These are phyloP conservation scores for Lasiodiplodia theobromae DNA, from an alignment of 2,329 filamentous ascomycete species.

Conservation along the genomic window DNA sequence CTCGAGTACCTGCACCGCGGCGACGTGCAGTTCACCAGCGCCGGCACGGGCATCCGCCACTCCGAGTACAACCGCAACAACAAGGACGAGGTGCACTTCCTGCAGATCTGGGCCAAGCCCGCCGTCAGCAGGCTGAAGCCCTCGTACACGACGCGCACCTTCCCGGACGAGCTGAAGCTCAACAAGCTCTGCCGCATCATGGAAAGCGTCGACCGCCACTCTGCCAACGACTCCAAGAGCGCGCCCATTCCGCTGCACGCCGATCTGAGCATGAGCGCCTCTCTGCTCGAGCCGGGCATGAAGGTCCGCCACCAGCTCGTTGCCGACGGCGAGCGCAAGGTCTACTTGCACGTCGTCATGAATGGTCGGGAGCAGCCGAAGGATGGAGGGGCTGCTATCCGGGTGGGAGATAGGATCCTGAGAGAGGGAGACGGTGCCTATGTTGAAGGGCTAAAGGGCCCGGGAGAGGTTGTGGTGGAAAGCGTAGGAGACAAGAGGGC, in stretches of 20 bases:
- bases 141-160: slow-evolving; percentile 77
- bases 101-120: slow-evolving; percentile 88
- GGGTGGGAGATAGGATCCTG: slow-evolving; percentile 71
- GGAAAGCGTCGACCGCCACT: slow-evolving; percentile 70
- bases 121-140: slow-evolving; percentile 77
- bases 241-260: slow-evolving; percentile 83
- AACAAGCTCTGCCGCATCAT: slow-evolving; percentile 76
- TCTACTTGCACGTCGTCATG: slow-evolving; percentile 84
- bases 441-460: slow-evolving; percentile 61
- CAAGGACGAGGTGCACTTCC: slow-evolving; percentile 76
- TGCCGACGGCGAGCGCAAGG: slow-evolving; percentile 68
- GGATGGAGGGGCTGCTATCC: slow-evolving; percentile 74
- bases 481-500: slow-evolving; percentile 55
- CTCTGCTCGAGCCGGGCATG: slow-evolving; percentile 70
- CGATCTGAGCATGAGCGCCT: slow-evolving; percentile 83
- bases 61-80: slow-evolving; percentile 81
- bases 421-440: slow-evolving; percentile 84
- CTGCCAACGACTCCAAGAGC: slow-evolving; percentile 71
- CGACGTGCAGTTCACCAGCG: slow-evolving; percentile 89
- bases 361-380: slow-evolving; percentile 62
- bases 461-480: slow-evolving; percentile 54
- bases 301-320: slow-evolving; percentile 78
- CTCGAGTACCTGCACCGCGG: slow-evolving; percentile 75
- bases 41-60: slow-evolving; percentile 81
- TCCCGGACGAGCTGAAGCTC: slow-evolving; percentile 75